phyloP scores from a whole-genome alignment of 1,284 basidiomycete genomes.

The Gomphus bonarii region DNA sequence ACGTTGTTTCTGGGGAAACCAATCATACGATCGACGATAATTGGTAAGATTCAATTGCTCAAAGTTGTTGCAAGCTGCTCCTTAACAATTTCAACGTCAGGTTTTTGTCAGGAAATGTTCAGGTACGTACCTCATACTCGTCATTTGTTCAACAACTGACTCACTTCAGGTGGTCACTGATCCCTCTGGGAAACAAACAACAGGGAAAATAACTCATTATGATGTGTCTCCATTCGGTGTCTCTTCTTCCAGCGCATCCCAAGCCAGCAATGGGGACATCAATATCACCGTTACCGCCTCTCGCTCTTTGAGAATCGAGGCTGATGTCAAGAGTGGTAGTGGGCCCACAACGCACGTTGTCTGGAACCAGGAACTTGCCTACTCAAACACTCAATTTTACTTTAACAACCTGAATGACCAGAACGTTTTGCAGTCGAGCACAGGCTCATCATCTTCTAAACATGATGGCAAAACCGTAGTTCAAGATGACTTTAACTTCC shows the following conservation, averaged over 20 bases:
- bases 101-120: slow-evolving; percentile 12
- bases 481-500: slow-evolving; percentile 54
- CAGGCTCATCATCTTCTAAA: slow-evolving; percentile 42
- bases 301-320: slow-evolving; percentile 43
- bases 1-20: slow-evolving; percentile 61
- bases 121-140: neutral
- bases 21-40: slow-evolving; percentile 58
- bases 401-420: slow-evolving; percentile 30
- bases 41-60: slow-evolving; percentile 63
- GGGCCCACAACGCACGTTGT: slow-evolving; percentile 41
- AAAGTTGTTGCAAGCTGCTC: slow-evolving; percentile 38
- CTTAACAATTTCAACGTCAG: neutral
- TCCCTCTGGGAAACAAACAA: slow-evolving; percentile 49
- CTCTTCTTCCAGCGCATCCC: slow-evolving; percentile 36
- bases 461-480: slow-evolving; percentile 48
- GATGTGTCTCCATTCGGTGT: slow-evolving; percentile 44
- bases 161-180: slow-evolving; percentile 42
- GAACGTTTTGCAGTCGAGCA: slow-evolving; percentile 53
- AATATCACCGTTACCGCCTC: slow-evolving; percentile 46
- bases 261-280: slow-evolving; percentile 31
- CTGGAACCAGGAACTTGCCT: slow-evolving; percentile 43
- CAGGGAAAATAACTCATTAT: slow-evolving; percentile 53
- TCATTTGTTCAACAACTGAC: neutral
- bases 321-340: slow-evolving; percentile 47
- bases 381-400: slow-evolving; percentile 45